phyloP scores from a whole-genome alignment of 768 basidiomycete genomes.

The Mycena vitilis region DNA sequence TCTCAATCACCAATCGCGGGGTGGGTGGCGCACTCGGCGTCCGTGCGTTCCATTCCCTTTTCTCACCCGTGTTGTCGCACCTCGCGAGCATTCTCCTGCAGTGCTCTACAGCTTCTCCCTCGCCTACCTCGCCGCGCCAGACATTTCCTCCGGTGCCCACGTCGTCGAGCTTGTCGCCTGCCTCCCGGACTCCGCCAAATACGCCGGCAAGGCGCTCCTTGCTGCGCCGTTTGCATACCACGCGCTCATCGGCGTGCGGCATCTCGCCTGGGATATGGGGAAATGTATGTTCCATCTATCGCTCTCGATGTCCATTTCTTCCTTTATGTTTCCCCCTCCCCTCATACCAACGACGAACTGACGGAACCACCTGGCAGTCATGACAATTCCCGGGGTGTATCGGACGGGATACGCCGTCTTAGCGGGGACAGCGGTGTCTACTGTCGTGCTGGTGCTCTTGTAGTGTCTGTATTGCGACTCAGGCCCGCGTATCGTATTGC shows the following conservation, averaged over 20 bases:
- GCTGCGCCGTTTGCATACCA: conserved; percentile 94
- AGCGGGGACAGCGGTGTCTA: conserved; percentile 80
- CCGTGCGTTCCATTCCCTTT: conserved; percentile 60
- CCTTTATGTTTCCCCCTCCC: too few species aligned
- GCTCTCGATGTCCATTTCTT: too few species aligned
- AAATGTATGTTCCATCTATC: conserved; percentile 64
- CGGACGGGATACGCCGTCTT: conserved; percentile 86
- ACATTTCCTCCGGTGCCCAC: conserved; percentile 81
- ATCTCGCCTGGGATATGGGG: conserved; percentile 90
- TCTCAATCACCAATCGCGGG: conserved; percentile 88
- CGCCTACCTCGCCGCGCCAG: conserved; percentile 86
- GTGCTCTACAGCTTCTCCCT: conserved; percentile 91
- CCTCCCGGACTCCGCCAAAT: conserved; percentile 83
- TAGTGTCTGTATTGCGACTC: too few species aligned
- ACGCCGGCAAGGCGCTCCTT: conserved; percentile 79
- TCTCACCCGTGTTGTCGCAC: neutral
- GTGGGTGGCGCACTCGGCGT: conserved; percentile 85
- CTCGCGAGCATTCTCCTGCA: too few species aligned
- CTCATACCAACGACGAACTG: too few species aligned
- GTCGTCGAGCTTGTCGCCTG: conserved; percentile 77
- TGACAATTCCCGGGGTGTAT: conserved; percentile 85
- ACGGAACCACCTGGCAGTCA: conserved; percentile 58
- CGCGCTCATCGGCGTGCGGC: conserved; percentile 88
- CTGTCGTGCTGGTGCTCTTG: conserved; percentile 73
- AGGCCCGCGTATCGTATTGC: too few species aligned